Evolutionary conservation across 2,329 filamentous ascomycete species (phyloP), one percentile per base, ranked within the genome.

Genomic region (Microthyrium microscopicum): DNA sequence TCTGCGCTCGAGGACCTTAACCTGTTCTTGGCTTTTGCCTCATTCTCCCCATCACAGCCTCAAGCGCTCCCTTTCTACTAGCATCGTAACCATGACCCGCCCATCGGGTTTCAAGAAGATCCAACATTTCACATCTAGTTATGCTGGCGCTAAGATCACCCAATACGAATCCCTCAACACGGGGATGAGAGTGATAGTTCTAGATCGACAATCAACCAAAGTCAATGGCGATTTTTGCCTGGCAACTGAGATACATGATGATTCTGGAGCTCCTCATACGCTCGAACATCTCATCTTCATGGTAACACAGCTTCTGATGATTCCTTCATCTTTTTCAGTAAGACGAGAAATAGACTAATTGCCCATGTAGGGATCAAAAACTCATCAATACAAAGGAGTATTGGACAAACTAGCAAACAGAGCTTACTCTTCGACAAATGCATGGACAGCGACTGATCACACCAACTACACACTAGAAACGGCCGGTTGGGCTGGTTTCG

Each of bases 111-210:
- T 95, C 58, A 81, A 76, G 53, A 78, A 76, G 46, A 64, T 93
- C 31, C 83, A 93, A 51, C 74, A 70, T 48, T 93, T 98, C 60
- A 68, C 78, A 43, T 77, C 81, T 5, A 81, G 94, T 51, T 98
- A 94, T 61, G 83, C 85, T 9, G 80, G 85, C 8, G 79, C 79
- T 41, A 73, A 68, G 35, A 79, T 98, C 55, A 87, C 83, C 16
- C 85, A 94, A 53, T 98, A 98, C 79, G 83, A 91, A 49, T 98
- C 89, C 5, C 73, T 83, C 46, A 70, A 83, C 41, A 98, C 87
- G 41, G 89, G 89, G 33, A 89, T 98, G 82, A 77, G 85, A 44
- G 79, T 93, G 21, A 74, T 93, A 26, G 81, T 94, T 31, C 83
- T 91, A 44, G 80, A 95, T 52, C 77, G 84, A 45, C 74, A 89